Base-by-base conservation (phyloP, 2,329 filamentous ascomycete species). In the Plectosphaerella cucumerina region DNA sequence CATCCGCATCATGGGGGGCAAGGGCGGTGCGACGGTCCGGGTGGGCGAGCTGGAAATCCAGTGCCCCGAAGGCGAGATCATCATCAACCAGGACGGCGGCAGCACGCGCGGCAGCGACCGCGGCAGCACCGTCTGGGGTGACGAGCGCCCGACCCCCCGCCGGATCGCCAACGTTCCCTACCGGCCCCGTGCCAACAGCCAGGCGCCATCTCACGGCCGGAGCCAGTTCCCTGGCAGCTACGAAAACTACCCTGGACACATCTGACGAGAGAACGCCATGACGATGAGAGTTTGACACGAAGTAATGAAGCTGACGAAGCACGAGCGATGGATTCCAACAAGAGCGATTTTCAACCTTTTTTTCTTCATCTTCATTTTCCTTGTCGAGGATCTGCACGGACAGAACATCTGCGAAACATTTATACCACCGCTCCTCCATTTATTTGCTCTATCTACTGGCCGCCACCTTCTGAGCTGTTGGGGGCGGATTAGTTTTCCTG, bases 11-110 rank as follows among this genome's bases (percentile, higher is more conserved):
- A 80, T 80, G 56, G 26, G 26, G 12, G 72, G 86, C 44, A 77
- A 74, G 21, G 80, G 79, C 12, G 71, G 71, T 31, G 76, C 80
- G n/a, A 70, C 76, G 20, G 74, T 86, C 50, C 76, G 77, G 56
- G 72, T 84, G 22, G 76, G 76, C 35, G 76, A 76, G 23, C 72
- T 81, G 10, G 78, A 82, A 61, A 82, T 86, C 59, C 74, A 80
- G 57, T 83, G 79, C 61, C 70, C 63, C 37, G 77, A 82, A 47
- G 81, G 81, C 35, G 80, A 81, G 20, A 81, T 84, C 59, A 80
- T 86, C 58, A 82, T 77, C 55, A 77, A 84, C 55, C 71, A 72
- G 44, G 63, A 64, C 18, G 60, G 58, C 59, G 66, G 55, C 59
- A 65, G 52, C 47, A 65, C 66, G 51, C 69, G 71, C 33, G 75